A percentile compares a stretch with the other conserved stretches of the same genome.
These are phyloP conservation scores for Scheffersomyces ergatensis DNA, from an alignment of 805 yeast species.

Conservation along the genomic window DNA sequence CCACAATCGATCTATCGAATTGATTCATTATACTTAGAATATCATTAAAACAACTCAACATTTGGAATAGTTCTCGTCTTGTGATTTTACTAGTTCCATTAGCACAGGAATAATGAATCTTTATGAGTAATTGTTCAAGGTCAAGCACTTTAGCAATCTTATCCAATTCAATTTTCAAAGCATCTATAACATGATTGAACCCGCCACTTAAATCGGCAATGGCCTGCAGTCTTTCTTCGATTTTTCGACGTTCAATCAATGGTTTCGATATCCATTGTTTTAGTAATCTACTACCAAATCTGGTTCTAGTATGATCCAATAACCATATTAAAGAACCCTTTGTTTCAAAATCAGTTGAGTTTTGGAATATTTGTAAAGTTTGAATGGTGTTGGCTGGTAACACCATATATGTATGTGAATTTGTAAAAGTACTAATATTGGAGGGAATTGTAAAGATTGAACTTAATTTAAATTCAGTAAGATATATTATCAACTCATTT, in stretches of 20 bases:
- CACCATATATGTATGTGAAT: conserved; percentile 48
- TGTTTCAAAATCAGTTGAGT: conserved; percentile 51
- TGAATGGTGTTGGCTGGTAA: conserved; percentile 64
- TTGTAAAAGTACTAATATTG: conserved; percentile 52
- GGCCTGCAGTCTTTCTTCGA: conserved; percentile 64
- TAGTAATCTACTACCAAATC: conserved; percentile 68
- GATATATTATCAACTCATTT: conserved; percentile 47
- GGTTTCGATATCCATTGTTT: conserved; percentile 78
- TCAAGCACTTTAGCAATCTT: conserved; percentile 28
- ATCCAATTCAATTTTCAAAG: conserved; percentile 21
- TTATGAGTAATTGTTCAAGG: conserved; percentile 33
- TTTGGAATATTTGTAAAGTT: conserved; percentile 72
- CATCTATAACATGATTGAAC: conserved; percentile 33
- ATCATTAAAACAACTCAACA: conserved; percentile 29
- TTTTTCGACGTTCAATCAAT: conserved; percentile 48
- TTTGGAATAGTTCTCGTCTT: conserved; percentile 28
- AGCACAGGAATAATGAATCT: conserved; percentile 32
- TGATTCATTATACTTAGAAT: conserved; percentile 21
- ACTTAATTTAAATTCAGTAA: conserved; percentile 62
- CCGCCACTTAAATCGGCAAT: conserved; percentile 27
- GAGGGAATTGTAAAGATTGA: conserved; percentile 50
- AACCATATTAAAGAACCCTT: conserved; percentile 79
- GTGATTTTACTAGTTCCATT: conserved; percentile 17
- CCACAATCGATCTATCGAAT: conserved; percentile 37
- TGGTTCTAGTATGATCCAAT: conserved; percentile 75